Evolutionary conservation across 768 basidiomycete species (phyloP), one percentile per base, ranked within the genome.

Genomic region (Psilocybe tampanensis): DNA sequence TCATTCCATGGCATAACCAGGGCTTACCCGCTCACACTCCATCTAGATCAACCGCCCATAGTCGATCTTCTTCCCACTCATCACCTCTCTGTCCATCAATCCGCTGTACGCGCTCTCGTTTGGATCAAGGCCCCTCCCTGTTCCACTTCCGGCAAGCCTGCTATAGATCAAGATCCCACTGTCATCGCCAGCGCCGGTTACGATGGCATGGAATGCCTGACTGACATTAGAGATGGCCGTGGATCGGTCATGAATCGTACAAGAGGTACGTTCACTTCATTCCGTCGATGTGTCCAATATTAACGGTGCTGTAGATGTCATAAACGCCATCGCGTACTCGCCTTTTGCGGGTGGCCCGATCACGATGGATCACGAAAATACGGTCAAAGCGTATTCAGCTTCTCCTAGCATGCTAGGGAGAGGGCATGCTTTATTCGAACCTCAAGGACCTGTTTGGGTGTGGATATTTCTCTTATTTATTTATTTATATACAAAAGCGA

Each of bases 401-500:
- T 85, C 86, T 8, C 88, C 92, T 2, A 82, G 79, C 58, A 86
- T 88, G 80, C 76, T 93, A 18, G 89, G 92, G 21, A 74, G 86
- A 42, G 89, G 90, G 0, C 87, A 92, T 69, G 77, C 80, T 15
- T 64, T 94, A 36, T 72, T 90, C 58, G 88, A 92, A 59, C 88
- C 90, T 0, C 77, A 83, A 15, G 94, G 94, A 0, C 88, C 93
- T 9, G 80, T 91, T 55, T 94, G 91, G 93, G 94, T 95, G n/a
- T n/a, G n/a, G 60, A 19, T 85, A 74, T 29, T 47, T 39, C 12
- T 13, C 32, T 5, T 19, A 74, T 29, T 47, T 39, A 8, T 13
- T 23, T 5, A 17, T 41, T 8, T n/a, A 23, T 34, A 1, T 43
- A 13, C 43, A 15, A 23, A 44, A 33, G 48, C 21, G 33, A 23